Evolutionary conservation across 768 basidiomycete species (phyloP).

Genomic region (Hypsizygus marmoreus): DNA sequence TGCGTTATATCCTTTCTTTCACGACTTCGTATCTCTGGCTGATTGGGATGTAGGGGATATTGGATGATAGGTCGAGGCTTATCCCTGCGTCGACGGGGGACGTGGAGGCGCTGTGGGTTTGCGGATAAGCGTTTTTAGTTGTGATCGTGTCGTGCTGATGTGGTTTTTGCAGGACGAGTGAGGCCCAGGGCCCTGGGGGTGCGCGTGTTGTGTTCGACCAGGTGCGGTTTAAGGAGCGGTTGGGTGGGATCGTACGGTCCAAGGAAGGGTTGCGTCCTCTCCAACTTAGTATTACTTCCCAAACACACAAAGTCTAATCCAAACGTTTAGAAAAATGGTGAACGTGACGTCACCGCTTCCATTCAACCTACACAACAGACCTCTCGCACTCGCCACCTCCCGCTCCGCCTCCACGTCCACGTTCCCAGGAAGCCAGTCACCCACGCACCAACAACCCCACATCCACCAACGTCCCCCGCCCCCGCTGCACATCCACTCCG

Average conservation of each 20-base stretch:
- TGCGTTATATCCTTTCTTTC: neutral
- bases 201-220: slow-evolving; percentile 37
- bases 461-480: slow-evolving; percentile 5
- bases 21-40: neutral
- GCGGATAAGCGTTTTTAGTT: neutral
- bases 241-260: slow-evolving; percentile 54
- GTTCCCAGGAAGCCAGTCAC: slow-evolving; percentile 16
- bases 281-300: neutral
- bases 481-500: slow-evolving; percentile 7
- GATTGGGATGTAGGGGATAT: slow-evolving; percentile 9
- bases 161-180: slow-evolving; percentile 2
- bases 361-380: slow-evolving; percentile 56
- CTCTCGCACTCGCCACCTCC: slow-evolving; percentile 22
- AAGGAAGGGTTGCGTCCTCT: slow-evolving; percentile 52
- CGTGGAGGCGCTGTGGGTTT: slow-evolving; percentile 10
- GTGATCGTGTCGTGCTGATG: neutral
- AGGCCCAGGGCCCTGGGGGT: neutral
- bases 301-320: neutral
- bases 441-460: slow-evolving; percentile 11
- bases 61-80: slow-evolving; percentile 28
- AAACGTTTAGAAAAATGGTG: slow-evolving; percentile 56
- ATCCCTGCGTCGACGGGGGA: slow-evolving; percentile 24
- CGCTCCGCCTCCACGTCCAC: slow-evolving; percentile 26
- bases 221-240: slow-evolving; percentile 49
- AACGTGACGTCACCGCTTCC: slow-evolving; percentile 57